Conservation (phyloP, 2,329 filamentous ascomycete genomes). For the Hypoxylon rubiginosum region DNA sequence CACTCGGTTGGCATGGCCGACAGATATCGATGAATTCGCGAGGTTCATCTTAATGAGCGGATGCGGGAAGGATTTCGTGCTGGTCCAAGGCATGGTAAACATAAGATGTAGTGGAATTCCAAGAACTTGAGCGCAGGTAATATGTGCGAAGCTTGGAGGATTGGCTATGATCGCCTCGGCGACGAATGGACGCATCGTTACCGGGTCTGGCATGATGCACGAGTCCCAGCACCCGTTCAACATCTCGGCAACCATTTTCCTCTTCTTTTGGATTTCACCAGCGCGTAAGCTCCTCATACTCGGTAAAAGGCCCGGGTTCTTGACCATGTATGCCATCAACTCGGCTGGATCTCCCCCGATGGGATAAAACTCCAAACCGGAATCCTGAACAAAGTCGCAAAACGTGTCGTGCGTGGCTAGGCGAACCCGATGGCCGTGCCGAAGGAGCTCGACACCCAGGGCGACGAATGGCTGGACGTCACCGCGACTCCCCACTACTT, state of each 20-base stretch:
- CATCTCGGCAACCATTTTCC: constrained; percentile 77
- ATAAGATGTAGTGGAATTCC: constrained; percentile 84
- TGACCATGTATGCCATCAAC: constrained; percentile 74
- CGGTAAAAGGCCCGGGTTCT: constrained; percentile 56
- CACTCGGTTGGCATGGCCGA: constrained; percentile 65
- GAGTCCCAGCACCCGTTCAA: constrained; percentile 87
- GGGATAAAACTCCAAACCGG: constrained; percentile 80
- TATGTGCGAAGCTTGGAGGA: constrained; percentile 80
- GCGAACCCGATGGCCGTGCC: constrained; percentile 78
- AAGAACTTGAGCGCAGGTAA: constrained; percentile 81
- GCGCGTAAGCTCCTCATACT: constrained; percentile 53
- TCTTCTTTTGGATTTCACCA: constrained; percentile 55
- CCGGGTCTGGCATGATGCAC: constrained; percentile 76
- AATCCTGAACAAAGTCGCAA: constrained; percentile 75
- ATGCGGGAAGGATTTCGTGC: constrained; percentile 84
- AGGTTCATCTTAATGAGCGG: constrained; percentile 82
- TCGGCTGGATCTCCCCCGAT: constrained; percentile 81
- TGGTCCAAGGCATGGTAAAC: constrained; percentile 94
- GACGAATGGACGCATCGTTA: constrained; percentile 74
- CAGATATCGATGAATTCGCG: constrained; percentile 56
- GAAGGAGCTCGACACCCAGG: constrained; percentile 73
- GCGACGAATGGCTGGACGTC: constrained; percentile 84
- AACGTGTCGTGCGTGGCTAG: constrained; percentile 81
- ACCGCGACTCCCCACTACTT: constrained; percentile 80
- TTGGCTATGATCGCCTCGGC: constrained; percentile 87